Conservation (phyloP, 345 rosid species). For the Sisymbrium altissimum region DNA sequence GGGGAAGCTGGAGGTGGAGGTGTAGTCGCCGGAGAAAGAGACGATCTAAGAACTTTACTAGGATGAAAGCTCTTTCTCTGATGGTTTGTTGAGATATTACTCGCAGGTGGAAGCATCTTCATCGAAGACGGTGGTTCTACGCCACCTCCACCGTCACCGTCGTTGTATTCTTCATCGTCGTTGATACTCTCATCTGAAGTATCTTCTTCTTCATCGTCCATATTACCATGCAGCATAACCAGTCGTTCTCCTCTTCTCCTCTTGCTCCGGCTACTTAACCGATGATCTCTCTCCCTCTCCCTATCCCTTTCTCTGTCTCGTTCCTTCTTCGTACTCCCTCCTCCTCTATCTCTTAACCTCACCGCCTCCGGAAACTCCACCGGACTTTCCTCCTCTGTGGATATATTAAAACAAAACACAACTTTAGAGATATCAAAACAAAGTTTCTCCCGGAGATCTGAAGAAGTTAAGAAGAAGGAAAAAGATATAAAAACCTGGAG, state of each 20-base stretch:
- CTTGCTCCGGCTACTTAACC: constrained; percentile 70
- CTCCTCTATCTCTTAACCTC: constrained; percentile 81
- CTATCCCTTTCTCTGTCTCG: constrained; percentile 72
- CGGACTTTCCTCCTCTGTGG: constrained; percentile 76
- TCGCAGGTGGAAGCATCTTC: constrained; percentile 72
- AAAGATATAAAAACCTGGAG: constrained; percentile 55
- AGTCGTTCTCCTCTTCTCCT: constrained; percentile 77
- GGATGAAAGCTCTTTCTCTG: constrained; percentile 65
- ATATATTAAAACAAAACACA: neutral
- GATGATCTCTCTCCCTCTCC: constrained; percentile 76
- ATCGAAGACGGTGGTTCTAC: constrained; percentile 42
- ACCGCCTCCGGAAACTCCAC: constrained; percentile 73
- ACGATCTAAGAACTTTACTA: constrained; percentile 48
- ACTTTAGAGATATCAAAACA: neutral
- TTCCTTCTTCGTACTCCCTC: constrained; percentile 49
- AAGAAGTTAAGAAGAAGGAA: neutral
- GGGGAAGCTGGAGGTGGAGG: too few relatives aligned
- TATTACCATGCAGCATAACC: constrained; percentile 57
- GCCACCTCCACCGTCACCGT: constrained; percentile 42
- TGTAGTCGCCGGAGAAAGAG: constrained; percentile 46
- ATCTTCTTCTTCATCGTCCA: constrained; percentile 74
- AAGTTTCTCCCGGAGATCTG: constrained; percentile 23
- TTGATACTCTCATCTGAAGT: constrained; percentile 89
- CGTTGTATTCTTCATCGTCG: constrained; percentile 86
- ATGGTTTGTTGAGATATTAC: constrained; percentile 40